Evolutionary conservation across 768 basidiomycete genomes (phyloP), one percentile per base, ranked within the genome.

Genomic region (Collybia mongolica): DNA sequence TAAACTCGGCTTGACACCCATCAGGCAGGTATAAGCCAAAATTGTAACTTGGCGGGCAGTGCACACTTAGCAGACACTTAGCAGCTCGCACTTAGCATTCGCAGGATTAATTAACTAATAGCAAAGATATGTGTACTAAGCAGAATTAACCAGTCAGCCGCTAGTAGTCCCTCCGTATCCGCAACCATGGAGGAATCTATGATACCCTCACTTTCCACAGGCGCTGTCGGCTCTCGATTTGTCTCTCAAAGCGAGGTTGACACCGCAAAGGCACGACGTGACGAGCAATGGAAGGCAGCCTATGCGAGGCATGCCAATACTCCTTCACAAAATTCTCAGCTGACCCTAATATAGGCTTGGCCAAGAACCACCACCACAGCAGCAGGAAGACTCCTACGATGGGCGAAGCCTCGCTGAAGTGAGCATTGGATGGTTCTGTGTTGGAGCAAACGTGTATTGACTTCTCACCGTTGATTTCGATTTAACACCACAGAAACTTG

Each of bases 401-500:
- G 91, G 91, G 45, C 75, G 91, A 57, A 92, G 90, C 66, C 75
- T 93, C 37, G 91, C 90, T 68, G 91, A 93, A 84, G 91, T 89
- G 72, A 72, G 86, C 68, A 42, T 52, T 51, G 49, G 52, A 18
- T 46, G 52, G 48, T 58, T 57, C 37, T 36, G 55, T 20, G 32
- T 53, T 45, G 28, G 23, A 29, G 44, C 44, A 55, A 55, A 46
- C 55, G 54, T 57, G 70, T 78, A 75, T 74, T 80, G 69, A 80
- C 75, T 71, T 69, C 64, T 60, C 60, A 58, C 66, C 67, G 63
- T 69, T 73, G 70, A 71, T 70, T 60, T 63, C 60, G 64, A 72
- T 61, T 64, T 68, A 64, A 71, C 63, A 29, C 46, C 52, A 48
- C 69, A 93, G 90, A 91, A 92, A 90, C 76, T 93, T 50, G 91